Evolutionary conservation across 208 protist species (phyloP).

Genomic region (Tetramitus jugosus): DNA sequence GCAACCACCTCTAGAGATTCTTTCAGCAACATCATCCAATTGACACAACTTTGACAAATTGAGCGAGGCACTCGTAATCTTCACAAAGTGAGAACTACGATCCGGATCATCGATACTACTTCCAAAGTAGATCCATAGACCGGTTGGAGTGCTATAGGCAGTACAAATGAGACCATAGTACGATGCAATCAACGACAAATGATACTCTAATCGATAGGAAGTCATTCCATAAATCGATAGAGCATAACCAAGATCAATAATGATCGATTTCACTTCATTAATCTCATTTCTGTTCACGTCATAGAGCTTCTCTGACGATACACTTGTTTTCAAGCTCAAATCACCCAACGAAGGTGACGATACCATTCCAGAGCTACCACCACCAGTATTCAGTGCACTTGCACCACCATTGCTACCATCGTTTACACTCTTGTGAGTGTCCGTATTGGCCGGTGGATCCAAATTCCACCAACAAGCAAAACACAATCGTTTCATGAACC

Average conservation of each 20-base stretch:
- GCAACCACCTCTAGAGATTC: background rate
- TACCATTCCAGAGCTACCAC: no score
- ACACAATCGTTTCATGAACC: no score
- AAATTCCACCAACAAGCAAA: no score
- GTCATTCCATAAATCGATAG: background rate
- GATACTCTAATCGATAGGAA: background rate
- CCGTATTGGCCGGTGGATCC: no score
- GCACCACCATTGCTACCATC: no score
- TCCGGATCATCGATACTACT: background rate
- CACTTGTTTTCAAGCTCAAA: no score
- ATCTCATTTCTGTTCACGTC: no score
- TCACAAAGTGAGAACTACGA: background rate
- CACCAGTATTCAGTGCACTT: no score
- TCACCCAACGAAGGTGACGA: no score
- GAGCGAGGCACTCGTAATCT: background rate
- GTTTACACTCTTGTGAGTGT: no score
- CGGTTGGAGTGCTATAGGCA: background rate
- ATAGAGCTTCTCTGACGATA: no score
- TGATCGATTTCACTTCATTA: background rate
- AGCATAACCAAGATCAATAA: slow-evolving; percentile 16
- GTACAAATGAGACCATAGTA: background rate
- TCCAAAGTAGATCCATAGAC: background rate
- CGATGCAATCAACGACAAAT: background rate
- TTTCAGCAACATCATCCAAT: background rate
- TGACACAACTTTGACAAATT: background rate